phyloP scores from a whole-genome alignment of 352 stramenopile species.

The Globisporangium barbulae region DNA sequence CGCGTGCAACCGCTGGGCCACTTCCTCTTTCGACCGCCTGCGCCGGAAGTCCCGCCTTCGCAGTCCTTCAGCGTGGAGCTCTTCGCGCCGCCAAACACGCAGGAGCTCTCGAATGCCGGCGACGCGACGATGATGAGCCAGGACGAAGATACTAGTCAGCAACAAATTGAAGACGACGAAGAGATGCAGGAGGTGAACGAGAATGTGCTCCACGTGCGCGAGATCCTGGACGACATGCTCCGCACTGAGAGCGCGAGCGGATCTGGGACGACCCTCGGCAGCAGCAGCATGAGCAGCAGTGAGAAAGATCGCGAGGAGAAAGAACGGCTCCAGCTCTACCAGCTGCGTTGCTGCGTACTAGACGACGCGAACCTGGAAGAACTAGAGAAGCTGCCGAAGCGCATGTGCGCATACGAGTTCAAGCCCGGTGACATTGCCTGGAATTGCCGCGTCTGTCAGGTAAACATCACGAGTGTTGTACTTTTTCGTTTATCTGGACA shows the following conservation, averaged over 20 bases:
- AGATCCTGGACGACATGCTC: conserved; percentile 19
- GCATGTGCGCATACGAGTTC: conserved; percentile 93
- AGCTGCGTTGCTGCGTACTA: conserved; percentile 58
- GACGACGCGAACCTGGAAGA: conserved; percentile 38
- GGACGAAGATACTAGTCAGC: not conserved
- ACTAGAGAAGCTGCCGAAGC: conserved; percentile 71
- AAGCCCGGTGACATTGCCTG: conserved; percentile 96
- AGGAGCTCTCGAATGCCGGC: conserved; percentile 8
- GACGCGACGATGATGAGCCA: conserved; percentile 6
- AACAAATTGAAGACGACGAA: not conserved
- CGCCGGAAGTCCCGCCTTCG: conserved; percentile 2
- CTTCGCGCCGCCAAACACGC: conserved; percentile 19
- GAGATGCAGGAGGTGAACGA: conserved; percentile 14
- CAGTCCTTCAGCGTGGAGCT: conserved; percentile 16
- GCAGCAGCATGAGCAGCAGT: conserved; percentile 10
- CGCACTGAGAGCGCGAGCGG: conserved; percentile 8
- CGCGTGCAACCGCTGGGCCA: not conserved
- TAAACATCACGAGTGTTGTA: conserved; percentile 10
- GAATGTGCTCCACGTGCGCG: conserved; percentile 20
- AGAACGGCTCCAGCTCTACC: conserved; percentile 40
- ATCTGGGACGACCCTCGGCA: conserved; percentile 22
- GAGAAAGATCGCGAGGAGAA: conserved; percentile 57
- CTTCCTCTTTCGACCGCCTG: not conserved
- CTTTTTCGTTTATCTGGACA: not conserved
- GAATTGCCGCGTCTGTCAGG: conserved; percentile 92